Percentiles rank a stretch among this genome's conserved stretches.
Conservation (phyloP, 768 basidiomycete species). For the Mycena latifolia region DNA sequence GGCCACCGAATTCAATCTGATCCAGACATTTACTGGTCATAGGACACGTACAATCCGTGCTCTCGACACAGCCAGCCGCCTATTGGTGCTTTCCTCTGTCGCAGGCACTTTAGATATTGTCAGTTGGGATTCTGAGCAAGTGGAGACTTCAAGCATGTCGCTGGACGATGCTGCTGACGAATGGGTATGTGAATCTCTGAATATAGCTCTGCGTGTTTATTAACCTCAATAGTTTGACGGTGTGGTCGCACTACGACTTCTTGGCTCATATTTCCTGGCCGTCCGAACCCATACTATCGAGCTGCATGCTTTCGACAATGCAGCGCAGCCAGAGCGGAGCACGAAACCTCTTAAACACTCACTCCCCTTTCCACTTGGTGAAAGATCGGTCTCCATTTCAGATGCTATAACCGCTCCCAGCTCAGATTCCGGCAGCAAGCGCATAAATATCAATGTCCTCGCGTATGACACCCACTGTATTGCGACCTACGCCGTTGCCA, state of each 20-base stretch:
- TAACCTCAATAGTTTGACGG: slow-evolving; percentile 61
- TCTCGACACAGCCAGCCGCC: slow-evolving; percentile 15
- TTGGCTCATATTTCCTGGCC: slow-evolving; percentile 63
- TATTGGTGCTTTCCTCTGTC: slow-evolving; percentile 28
- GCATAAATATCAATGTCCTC: slow-evolving; percentile 53
- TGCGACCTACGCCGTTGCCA: slow-evolving; percentile 54
- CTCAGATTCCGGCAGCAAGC: slow-evolving; percentile 29
- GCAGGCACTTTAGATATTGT: slow-evolving; percentile 16
- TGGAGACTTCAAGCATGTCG: slow-evolving; percentile 32
- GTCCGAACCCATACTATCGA: slow-evolving; percentile 67
- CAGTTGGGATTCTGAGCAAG: slow-evolving; percentile 13
- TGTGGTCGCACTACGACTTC: slow-evolving; percentile 57
- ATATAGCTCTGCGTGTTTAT: too few species aligned
- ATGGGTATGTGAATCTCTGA: slow-evolving; percentile 50
- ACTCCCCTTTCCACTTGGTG: slow-evolving; percentile 53
- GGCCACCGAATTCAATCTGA: slow-evolving; percentile 1
- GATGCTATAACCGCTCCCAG: slow-evolving; percentile 30
- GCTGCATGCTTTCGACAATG: slow-evolving; percentile 49
- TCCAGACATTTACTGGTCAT: slow-evolving; percentile 2
- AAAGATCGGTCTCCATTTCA: slow-evolving; percentile 53
- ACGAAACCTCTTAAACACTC: slow-evolving; percentile 37
- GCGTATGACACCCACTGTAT: slow-evolving; percentile 63
- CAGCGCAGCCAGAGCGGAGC: slow-evolving; percentile 30
- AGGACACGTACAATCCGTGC: slow-evolving; percentile 30
- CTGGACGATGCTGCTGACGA: slow-evolving; percentile 46